Evolutionary conservation across 1,284 basidiomycete genomes (phyloP).

Genomic region (Salmacisia buchloeana): DNA sequence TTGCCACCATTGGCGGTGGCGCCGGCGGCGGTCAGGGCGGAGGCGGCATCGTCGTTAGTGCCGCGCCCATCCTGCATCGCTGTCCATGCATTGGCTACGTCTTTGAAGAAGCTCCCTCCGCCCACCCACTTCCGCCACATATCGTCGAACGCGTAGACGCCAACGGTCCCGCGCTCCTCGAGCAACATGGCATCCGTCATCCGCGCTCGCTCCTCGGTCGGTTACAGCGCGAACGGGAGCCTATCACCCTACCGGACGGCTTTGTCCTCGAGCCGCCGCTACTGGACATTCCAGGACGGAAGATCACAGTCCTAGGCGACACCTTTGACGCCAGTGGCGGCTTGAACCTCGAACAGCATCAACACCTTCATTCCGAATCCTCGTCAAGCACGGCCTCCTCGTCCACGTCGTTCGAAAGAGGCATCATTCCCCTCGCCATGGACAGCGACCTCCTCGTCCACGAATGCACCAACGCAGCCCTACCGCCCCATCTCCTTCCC

Average conservation of each 20-base stretch:
- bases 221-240: slow-evolving; percentile 24
- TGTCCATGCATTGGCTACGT: slow-evolving; percentile 46
- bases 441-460: slow-evolving; percentile 43
- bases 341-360: slow-evolving; percentile 9
- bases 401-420: slow-evolving; percentile 8
- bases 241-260: slow-evolving; percentile 39
- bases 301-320: slow-evolving; percentile 44
- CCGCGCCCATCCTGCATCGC: slow-evolving; percentile 45
- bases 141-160: slow-evolving; percentile 31
- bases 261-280: slow-evolving; percentile 34
- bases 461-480: slow-evolving; percentile 46
- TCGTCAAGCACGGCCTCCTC: neutral
- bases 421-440: slow-evolving; percentile 20
- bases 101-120: slow-evolving; percentile 29
- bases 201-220: slow-evolving; percentile 37
- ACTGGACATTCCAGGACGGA: slow-evolving; percentile 37
- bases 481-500: slow-evolving; percentile 27
- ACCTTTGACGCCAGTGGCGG: slow-evolving; percentile 44
- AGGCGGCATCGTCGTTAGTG: slow-evolving; percentile 38
- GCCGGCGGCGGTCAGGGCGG: too few relatives aligned
- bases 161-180: slow-evolving; percentile 29
- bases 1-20: slow-evolving; percentile 23
- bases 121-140: slow-evolving; percentile 17
- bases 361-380: too few relatives aligned
- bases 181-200: slow-evolving; percentile 32